Base-by-base conservation (phyloP, 1,284 basidiomycete species). In the Tranzscheliella williamsii region DNA sequence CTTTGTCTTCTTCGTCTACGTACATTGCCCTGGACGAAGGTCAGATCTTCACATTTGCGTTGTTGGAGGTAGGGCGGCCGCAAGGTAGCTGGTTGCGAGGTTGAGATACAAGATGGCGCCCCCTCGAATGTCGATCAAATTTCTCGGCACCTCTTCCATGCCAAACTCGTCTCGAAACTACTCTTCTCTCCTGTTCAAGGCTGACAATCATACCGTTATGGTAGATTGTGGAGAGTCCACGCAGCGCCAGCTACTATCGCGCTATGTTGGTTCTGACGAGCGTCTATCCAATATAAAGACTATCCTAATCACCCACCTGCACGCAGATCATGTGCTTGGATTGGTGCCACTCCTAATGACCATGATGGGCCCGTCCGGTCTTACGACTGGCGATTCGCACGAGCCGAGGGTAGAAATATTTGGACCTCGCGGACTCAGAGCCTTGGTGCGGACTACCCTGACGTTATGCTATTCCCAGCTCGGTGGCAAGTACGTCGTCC, bases 191-290 rank as follows among this genome's bases (percentile, higher is more conserved):
- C 50, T 76, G 4, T 65, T 76, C 39, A 70, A 68, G 36, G 53
- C 72, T 23, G 69, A 68, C 46, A 44, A 51, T 9, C 56, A 68
- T 18, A 60, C 67, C 3, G 51, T 72, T 35, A 75, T 76, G 66
- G 56, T 75, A 17, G 74, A 76, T 38, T 76, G 74, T 21, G 74
- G 74, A n/a, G 74, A 76, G 37, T 63, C 63, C 13, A 76, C 72
- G 3, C 74, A 76, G 43, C 58, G 67, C 2, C 74, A 76, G 35
- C 54, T 76, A 6, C 41, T 58, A 13, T 52, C 56, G 5, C 36
- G 64, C 4, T 42, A 60, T 24, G 47, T 75, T 5, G 65, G 70
- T 15, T 64, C 68, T 12, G 71, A 73, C 18, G 68, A 64, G 26
- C 63, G 58, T 17, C 52, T 75, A 1, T 41, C 65, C 4, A 67